Conservation (phyloP, 2,329 filamentous ascomycete species). For the Stagonosporopsis chrysanthemi region DNA sequence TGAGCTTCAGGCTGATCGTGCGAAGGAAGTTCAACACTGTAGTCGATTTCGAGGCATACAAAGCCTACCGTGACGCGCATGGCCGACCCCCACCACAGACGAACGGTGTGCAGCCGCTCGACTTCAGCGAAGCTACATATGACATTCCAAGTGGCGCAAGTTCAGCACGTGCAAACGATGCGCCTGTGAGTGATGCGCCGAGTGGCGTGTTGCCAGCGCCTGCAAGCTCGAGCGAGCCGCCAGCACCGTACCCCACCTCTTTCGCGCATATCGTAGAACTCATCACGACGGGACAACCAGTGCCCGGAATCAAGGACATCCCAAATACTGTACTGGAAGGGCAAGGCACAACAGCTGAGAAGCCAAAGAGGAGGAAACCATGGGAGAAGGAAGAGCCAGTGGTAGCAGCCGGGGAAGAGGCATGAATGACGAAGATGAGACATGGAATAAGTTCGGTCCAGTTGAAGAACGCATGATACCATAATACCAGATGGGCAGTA, state of each 20-base stretch:
- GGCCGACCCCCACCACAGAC: conserved; percentile 32
- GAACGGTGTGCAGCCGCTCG: conserved; percentile 25
- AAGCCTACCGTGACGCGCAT: conserved; percentile 63
- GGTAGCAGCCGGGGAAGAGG: background rate
- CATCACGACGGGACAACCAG: conserved; percentile 80
- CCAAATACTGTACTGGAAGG: conserved; percentile 79
- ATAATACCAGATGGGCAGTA: conserved; percentile 1
- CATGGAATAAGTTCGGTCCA: background rate
- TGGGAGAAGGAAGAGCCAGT: conserved; percentile 73
- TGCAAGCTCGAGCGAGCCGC: conserved; percentile 40
- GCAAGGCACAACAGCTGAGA: conserved; percentile 66
- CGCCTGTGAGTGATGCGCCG: conserved; percentile 9
- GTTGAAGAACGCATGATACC: background rate
- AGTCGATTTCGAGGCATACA: conserved; percentile 73
- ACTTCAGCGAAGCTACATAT: conserved; percentile 13
- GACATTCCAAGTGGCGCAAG: background rate
- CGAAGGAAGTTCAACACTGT: conserved; percentile 53
- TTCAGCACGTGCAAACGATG: background rate
- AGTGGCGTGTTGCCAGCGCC: conserved; percentile 35
- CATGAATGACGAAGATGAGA: background rate
- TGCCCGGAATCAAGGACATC: conserved; percentile 88
- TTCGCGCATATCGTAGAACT: conserved; percentile 88
- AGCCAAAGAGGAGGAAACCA: conserved; percentile 69
- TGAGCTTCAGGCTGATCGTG: background rate
- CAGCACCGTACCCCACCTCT: conserved; percentile 78